These are phyloP conservation scores for Penstemon davidsonii DNA, from an alignment of 257 asterid species.

Conservation along the genomic window DNA sequence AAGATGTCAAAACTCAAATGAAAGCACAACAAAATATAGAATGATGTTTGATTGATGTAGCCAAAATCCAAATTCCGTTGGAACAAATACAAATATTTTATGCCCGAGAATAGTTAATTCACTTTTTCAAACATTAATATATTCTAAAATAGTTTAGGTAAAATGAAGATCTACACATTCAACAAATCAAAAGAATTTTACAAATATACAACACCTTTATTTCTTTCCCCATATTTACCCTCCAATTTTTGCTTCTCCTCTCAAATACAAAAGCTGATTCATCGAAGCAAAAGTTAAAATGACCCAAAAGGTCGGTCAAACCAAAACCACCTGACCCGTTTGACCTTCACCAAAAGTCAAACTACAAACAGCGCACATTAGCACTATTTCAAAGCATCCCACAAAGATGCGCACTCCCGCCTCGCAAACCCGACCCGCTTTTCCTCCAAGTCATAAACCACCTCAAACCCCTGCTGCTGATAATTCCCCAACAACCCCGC, in stretches of 20 bases:
- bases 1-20: no score
- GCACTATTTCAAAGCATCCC: constrained; percentile 59
- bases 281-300: no score
- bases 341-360: constrained; percentile 17
- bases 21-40: no score
- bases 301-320: not conserved
- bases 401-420: constrained; percentile 78
- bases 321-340: constrained; percentile 4
- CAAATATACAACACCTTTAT: constrained; percentile 17
- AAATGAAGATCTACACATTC: not conserved
- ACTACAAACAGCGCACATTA: constrained; percentile 29
- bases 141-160: no score
- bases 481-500: constrained; percentile 94
- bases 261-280: no score
- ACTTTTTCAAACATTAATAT: no score
- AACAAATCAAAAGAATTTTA: not conserved
- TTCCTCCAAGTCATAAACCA: constrained; percentile 81
- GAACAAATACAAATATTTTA: no score
- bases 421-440: constrained; percentile 79
- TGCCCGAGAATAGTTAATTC: no score
- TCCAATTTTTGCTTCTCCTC: constrained; percentile 32
- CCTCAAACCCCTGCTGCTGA: constrained; percentile 97
- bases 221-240: not conserved
- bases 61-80: no score
- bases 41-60: no score